Conservation (phyloP, 2,329 filamentous ascomycete genomes). For the Colletotrichum sublineola region DNA sequence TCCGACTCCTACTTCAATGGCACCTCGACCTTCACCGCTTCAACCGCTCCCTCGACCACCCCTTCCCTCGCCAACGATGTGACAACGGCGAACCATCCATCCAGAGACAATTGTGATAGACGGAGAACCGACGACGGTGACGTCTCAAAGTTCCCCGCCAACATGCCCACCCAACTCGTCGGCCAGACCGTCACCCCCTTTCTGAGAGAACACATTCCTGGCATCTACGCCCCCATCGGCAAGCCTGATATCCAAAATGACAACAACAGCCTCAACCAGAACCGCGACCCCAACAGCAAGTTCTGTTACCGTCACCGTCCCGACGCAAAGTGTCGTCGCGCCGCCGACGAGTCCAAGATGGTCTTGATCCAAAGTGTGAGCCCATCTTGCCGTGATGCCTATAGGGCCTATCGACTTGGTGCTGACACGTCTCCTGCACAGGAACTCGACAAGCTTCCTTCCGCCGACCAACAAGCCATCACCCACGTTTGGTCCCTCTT, state of each 20-base stretch:
- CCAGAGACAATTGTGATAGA: slow-evolving; percentile 63
- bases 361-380: slow-evolving; percentile 88
- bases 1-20: slow-evolving; percentile 35
- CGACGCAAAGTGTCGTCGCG: slow-evolving; percentile 91
- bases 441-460: slow-evolving; percentile 85
- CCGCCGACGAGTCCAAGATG: slow-evolving; percentile 97
- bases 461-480: slow-evolving; percentile 92
- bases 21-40: slow-evolving; percentile 35
- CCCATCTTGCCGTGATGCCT: slow-evolving; percentile 41
- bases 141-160: slow-evolving; percentile 61
- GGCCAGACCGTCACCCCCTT: slow-evolving; percentile 88
- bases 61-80: slow-evolving; percentile 33
- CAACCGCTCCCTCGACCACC: slow-evolving; percentile 6
- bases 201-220: slow-evolving; percentile 89
- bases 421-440: slow-evolving; percentile 54
- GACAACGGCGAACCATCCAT: slow-evolving; percentile 40
- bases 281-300: slow-evolving; percentile 78
- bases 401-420: slow-evolving; percentile 26
- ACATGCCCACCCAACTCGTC: slow-evolving; percentile 75
- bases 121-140: slow-evolving; percentile 64
- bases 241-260: slow-evolving; percentile 63
- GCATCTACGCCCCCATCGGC: slow-evolving; percentile 85
- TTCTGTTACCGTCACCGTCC: slow-evolving; percentile 97
- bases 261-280: slow-evolving; percentile 46
- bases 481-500: slow-evolving; percentile 98